Conservation (phyloP, 2,329 filamentous ascomycete species). For the Fusarium napiforme region DNA sequence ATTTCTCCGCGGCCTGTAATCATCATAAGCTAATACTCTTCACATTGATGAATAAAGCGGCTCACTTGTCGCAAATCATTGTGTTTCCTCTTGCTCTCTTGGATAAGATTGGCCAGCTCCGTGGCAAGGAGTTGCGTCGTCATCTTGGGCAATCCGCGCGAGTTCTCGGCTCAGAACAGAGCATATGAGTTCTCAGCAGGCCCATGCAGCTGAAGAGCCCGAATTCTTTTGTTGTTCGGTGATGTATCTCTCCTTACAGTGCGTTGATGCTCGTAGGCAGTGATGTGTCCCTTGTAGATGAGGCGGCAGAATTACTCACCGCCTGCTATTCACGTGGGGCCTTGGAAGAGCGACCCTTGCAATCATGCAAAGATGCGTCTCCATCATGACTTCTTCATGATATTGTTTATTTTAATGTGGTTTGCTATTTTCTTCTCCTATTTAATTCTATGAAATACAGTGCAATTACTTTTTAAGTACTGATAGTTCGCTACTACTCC, state of each 20-base stretch:
- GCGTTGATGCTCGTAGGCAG: slow-evolving; percentile 37
- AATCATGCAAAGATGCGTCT: slow-evolving; percentile 3
- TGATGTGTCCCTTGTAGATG: slow-evolving; percentile 48
- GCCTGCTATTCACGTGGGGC: slow-evolving; percentile 43
- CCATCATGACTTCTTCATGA: slow-evolving; percentile 9
- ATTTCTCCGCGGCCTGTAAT: slow-evolving; percentile 86
- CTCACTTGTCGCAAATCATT: slow-evolving; percentile 84
- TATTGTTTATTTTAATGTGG: not conserved
- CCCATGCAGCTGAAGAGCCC: slow-evolving; percentile 44
- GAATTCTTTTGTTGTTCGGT: slow-evolving; percentile 23
- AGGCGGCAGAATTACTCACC: slow-evolving; percentile 47
- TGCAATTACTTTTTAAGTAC: not conserved
- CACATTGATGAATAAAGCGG: slow-evolving; percentile 6
- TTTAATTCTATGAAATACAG: not conserved
- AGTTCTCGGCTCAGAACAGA: slow-evolving; percentile 40
- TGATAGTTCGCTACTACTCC: too few relatives aligned
- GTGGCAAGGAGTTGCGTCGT: slow-evolving; percentile 89
- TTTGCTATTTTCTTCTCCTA: not conserved
- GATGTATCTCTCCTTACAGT: slow-evolving; percentile 27
- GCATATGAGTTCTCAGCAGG: slow-evolving; percentile 32
- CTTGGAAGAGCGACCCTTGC: not conserved
- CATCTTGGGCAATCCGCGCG: slow-evolving; percentile 66
- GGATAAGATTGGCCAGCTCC: slow-evolving; percentile 89
- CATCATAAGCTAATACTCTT: not conserved
- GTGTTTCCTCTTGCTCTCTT: slow-evolving; percentile 96